Conservation (phyloP, 192 early-diverging fungal genomes). For the Phycomyces nitens region DNA sequence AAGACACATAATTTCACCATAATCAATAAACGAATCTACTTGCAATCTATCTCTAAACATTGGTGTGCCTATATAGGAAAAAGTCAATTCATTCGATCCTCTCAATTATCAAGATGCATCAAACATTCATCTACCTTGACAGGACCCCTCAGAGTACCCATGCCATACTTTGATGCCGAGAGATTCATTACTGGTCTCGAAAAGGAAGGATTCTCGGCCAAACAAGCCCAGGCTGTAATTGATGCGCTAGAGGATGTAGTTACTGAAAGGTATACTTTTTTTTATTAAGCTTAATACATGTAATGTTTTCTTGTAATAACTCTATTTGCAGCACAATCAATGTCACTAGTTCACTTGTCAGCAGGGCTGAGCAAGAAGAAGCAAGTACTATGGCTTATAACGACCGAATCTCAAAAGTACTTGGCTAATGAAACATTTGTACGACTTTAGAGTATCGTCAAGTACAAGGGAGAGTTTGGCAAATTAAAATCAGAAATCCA, state of each 20-base stretch:
- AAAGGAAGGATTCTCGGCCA: slow-evolving; percentile 62
- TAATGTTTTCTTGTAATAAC: too few species aligned
- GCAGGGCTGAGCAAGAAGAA: slow-evolving; percentile 77
- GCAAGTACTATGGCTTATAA: slow-evolving; percentile 36
- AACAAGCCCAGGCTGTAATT: slow-evolving; percentile 75
- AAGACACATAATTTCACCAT: too few species aligned
- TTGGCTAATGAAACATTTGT: background rate
- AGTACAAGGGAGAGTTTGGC: slow-evolving; percentile 86
- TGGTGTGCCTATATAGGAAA: too few species aligned
- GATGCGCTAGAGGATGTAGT: slow-evolving; percentile 69
- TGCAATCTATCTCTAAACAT: too few species aligned
- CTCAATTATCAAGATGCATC: too few species aligned
- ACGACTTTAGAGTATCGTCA: slow-evolving; percentile 61
- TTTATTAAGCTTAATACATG: too few species aligned
- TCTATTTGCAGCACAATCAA: slow-evolving; percentile 47
- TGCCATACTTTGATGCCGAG: slow-evolving; percentile 74
- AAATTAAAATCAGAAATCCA: slow-evolving; percentile 85
- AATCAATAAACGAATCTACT: too few species aligned
- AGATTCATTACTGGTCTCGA: slow-evolving; percentile 68
- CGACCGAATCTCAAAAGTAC: too few species aligned
- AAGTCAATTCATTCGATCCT: too few species aligned
- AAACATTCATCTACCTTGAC: too few species aligned
- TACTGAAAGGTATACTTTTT: slow-evolving; percentile 59
- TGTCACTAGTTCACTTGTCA: slow-evolving; percentile 62
- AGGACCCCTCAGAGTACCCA: background rate